phyloP scores from a whole-genome alignment of 2,329 filamentous ascomycete genomes.

The Penicillium sp. region DNA sequence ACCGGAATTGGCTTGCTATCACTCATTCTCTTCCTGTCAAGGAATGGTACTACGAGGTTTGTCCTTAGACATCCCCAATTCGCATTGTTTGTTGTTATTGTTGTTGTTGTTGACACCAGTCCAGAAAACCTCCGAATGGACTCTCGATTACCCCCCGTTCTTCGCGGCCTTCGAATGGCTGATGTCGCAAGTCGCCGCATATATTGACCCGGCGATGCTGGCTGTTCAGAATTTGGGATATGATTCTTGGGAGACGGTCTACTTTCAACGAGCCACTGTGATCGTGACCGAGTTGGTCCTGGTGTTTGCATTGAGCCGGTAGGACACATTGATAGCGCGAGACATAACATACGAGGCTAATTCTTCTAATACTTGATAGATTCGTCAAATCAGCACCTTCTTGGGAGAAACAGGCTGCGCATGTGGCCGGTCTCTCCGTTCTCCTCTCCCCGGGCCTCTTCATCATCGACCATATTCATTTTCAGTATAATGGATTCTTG shows the following conservation, averaged over 20 bases:
- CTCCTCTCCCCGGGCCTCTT: slow-evolving; percentile 89
- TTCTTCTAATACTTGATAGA: slow-evolving; percentile 46
- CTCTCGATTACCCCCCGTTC: slow-evolving; percentile 96
- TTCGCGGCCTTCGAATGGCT: slow-evolving; percentile 97
- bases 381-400: slow-evolving; percentile 74
- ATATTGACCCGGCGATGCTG: slow-evolving; percentile 81
- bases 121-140: slow-evolving; percentile 96
- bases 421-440: slow-evolving; percentile 85
- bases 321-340: slow-evolving; percentile 29
- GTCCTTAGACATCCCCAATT: slow-evolving; percentile 6
- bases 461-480: slow-evolving; percentile 98
- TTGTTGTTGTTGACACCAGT: slow-evolving; percentile 29
- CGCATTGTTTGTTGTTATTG: slow-evolving; percentile 1
- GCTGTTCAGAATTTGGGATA: slow-evolving; percentile 79
- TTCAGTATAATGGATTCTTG: slow-evolving; percentile 98
- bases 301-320: slow-evolving; percentile 80
- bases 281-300: slow-evolving; percentile 83
- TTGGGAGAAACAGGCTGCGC: slow-evolving; percentile 72
- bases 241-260: slow-evolving; percentile 90
- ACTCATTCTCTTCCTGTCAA: slow-evolving; percentile 85
- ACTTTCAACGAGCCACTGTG: slow-evolving; percentile 90
- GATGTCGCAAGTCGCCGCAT: slow-evolving; percentile 77
- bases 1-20: slow-evolving; percentile 97
- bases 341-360: not conserved
- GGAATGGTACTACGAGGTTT: slow-evolving; percentile 90